Evolutionary conservation across 2,329 filamentous ascomycete genomes (phyloP).

Genomic region (Cordyceps militaris): DNA sequence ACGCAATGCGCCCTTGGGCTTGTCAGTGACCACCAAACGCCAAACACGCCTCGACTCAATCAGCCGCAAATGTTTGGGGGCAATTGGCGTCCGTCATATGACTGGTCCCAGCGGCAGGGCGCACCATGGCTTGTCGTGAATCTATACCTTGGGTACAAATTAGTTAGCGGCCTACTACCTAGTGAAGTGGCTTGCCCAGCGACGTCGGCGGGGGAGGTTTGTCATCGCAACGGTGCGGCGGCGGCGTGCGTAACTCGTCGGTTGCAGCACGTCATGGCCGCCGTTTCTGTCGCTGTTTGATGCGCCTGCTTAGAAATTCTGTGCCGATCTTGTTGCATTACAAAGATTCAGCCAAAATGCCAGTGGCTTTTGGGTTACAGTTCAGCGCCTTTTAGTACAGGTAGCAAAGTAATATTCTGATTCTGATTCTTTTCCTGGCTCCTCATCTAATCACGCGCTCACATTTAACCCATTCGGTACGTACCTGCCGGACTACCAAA

Average conservation of each 20-base stretch:
- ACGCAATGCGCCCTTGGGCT: background rate
- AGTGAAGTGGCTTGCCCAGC: background rate
- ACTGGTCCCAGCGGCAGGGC: background rate
- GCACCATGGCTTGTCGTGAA: slow-evolving; percentile 1
- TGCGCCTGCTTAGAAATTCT: background rate
- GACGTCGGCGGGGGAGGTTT: background rate
- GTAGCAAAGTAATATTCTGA: no score
- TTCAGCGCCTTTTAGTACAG: no score
- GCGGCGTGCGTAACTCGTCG: background rate
- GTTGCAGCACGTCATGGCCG: slow-evolving; percentile 2
- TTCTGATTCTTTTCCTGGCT: background rate
- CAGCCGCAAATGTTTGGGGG: background rate
- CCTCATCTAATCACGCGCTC: background rate
- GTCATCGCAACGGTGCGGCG: background rate
- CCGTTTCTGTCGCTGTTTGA: background rate
- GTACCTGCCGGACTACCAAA: background rate
- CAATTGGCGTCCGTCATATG: background rate
- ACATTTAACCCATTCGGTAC: background rate
- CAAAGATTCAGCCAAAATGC: background rate
- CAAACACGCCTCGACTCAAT: background rate
- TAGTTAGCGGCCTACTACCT: background rate
- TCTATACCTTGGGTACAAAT: background rate
- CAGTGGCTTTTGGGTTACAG: background rate
- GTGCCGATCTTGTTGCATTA: background rate
- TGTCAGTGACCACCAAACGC: no score